A percentile compares a stretch with the other conserved stretches of the same genome.
Evolutionary conservation across 228 moss, liverwort and hornwort species (phyloP).

Genomic region (Sphagnum magellanicum): DNA sequence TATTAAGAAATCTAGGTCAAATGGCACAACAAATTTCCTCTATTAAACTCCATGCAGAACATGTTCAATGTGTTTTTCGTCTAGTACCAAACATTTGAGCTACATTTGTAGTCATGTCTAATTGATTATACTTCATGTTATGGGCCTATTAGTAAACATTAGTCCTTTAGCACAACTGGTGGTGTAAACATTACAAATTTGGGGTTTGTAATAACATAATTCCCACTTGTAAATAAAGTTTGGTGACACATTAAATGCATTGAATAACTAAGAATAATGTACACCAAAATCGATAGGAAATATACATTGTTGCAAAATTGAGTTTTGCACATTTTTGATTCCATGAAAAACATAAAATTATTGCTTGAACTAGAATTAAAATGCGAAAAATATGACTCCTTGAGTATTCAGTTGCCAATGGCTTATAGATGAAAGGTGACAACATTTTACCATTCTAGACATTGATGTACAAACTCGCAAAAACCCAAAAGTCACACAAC

Average conservation of each 20-base stretch:
- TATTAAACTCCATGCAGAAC: too few species aligned
- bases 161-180: not conserved
- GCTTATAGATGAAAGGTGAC: constrained; percentile 3
- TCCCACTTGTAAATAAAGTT: not conserved
- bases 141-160: not conserved
- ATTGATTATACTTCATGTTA: not conserved
- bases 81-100: too few species aligned
- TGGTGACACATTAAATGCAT: not conserved
- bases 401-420: not conserved
- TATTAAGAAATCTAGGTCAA: too few species aligned
- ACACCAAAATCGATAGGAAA: not conserved
- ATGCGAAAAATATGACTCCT: not conserved
- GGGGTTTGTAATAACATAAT: not conserved
- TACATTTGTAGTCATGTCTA: not conserved
- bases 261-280: not conserved
- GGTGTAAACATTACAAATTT: not conserved
- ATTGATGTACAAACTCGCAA: not conserved
- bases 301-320: not conserved
- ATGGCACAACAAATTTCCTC: too few species aligned
- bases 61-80: too few species aligned
- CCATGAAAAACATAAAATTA: not conserved
- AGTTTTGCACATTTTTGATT: not conserved
- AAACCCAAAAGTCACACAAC: too few species aligned
- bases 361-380: not conserved
- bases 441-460: constrained; percentile 18